Evolutionary conservation across 805 yeast genomes (phyloP).

Genomic region (Debaryomyces prosopidis): DNA sequence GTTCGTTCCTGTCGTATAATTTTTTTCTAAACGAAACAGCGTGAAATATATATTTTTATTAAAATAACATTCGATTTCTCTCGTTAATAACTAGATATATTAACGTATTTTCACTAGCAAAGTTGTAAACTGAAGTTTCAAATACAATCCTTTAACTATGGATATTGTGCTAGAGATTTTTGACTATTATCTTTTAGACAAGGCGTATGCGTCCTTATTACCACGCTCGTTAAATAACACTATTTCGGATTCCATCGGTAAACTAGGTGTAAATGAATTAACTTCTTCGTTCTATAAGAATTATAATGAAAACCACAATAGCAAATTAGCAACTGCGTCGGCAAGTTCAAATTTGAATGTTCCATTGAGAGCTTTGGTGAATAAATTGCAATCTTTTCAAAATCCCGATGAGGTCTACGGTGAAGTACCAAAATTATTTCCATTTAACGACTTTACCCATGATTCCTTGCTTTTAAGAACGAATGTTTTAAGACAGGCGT

Average conservation of each 20-base stretch:
- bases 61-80: neutral
- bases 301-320: constrained; percentile 9
- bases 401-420: constrained; percentile 55
- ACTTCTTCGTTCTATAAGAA: constrained; percentile 4
- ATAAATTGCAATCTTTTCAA: constrained; percentile 22
- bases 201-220: constrained; percentile 64
- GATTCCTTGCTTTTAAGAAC: constrained; percentile 74
- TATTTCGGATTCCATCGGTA: constrained; percentile 14
- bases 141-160: constrained; percentile 44
- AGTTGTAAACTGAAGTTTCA: too few species aligned
- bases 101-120: too few species aligned
- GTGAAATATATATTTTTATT: neutral
- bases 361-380: constrained; percentile 14
- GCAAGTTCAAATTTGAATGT: constrained; percentile 6
- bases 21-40: neutral
- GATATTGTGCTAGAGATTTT: constrained; percentile 84
- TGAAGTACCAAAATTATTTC: constrained; percentile 55
- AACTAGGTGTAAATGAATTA: constrained; percentile 3
- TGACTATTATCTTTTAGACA: constrained; percentile 76
- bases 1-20: constrained; percentile 7
- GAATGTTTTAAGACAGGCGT: constrained; percentile 66
- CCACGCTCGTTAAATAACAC: constrained; percentile 18
- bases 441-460: constrained; percentile 55
- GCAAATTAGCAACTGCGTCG: constrained; percentile 9
- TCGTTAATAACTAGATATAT: neutral